These are phyloP conservation scores for Malassezia restricta DNA, from an alignment of 1,284 basidiomycete species.

Conservation along the genomic window DNA sequence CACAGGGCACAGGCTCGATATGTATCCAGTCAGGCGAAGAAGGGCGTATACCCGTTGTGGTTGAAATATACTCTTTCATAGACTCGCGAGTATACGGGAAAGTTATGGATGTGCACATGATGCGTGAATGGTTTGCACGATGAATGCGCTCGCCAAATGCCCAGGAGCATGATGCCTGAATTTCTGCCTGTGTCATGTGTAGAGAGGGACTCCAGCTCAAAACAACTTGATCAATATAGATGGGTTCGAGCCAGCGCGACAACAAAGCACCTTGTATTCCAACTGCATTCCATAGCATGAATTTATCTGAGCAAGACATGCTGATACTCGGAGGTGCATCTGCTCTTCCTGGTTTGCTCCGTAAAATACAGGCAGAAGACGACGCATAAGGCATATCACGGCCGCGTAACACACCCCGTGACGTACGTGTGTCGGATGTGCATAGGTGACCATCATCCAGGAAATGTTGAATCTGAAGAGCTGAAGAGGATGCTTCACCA, in stretches of 20 bases:
- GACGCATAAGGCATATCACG: neutral
- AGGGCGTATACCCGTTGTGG: neutral
- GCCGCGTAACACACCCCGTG: constrained; percentile 38
- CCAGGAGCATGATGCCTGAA: neutral
- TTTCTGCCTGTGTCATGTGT: neutral
- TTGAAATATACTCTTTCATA: neutral
- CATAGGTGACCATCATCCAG: neutral
- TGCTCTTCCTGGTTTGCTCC: constrained; percentile 13
- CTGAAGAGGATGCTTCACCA: constrained; percentile 44
- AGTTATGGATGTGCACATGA: neutral
- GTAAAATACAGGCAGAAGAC: neutral
- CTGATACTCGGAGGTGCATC: constrained; percentile 21
- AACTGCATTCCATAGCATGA: constrained; percentile 16
- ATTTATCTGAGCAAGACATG: constrained; percentile 24
- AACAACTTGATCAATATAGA: constrained; percentile 2
- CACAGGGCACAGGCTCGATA: constrained; percentile 16
- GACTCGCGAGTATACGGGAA: constrained; percentile 6
- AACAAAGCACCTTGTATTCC: constrained; percentile 22
- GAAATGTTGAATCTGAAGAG: constrained; percentile 27
- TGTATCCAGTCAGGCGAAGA: neutral
- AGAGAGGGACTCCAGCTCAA: neutral
- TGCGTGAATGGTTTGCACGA: neutral
- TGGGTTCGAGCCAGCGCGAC: constrained; percentile 12
- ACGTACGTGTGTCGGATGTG: neutral
- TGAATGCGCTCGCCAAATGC: neutral